These are phyloP conservation scores for Quercus dentata DNA, from an alignment of 306 rosid genomes.

Conservation along the genomic window DNA sequence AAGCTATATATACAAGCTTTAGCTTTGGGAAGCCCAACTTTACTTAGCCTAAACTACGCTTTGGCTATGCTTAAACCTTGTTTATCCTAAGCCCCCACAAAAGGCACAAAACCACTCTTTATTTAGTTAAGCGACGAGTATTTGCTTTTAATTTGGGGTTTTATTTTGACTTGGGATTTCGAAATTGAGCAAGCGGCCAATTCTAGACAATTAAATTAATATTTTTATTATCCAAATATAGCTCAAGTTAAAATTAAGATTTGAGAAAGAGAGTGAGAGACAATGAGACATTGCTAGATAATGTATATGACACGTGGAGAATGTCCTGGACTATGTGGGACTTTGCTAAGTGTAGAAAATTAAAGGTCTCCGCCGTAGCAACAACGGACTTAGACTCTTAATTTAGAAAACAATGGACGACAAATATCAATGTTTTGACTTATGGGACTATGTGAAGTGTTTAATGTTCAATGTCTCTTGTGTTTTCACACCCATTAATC, in stretches of 20 bases:
- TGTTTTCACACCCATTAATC: neutral
- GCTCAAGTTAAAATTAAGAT: neutral
- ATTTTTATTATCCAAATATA: neutral
- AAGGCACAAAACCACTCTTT: constrained; percentile 6
- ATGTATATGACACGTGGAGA: constrained; percentile 28
- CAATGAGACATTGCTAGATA: neutral
- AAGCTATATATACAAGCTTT: constrained; percentile 52
- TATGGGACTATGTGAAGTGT: constrained; percentile 41
- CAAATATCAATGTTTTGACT: constrained; percentile 83
- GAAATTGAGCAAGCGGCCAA: constrained; percentile 27
- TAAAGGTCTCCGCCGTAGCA: constrained; percentile 57
- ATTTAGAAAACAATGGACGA: constrained; percentile 29
- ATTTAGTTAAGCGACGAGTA: constrained; percentile 44
- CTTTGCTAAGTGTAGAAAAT: neutral
- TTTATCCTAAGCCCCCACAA: constrained; percentile 25
- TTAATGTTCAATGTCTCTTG: constrained; percentile 8
- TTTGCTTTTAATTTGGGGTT: constrained; percentile 37
- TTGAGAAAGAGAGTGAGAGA: neutral
- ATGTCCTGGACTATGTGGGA: constrained; percentile 26
- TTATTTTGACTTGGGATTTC: constrained; percentile 51
- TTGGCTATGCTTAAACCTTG: constrained; percentile 11
- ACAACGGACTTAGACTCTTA: constrained; percentile 59
- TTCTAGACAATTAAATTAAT: constrained; percentile 20
- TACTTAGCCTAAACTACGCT: constrained; percentile 57
- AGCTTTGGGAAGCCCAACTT: constrained; percentile 55